Base-by-base conservation (phyloP, 352 stramenopile genomes). In the Phytophthora megakarya region DNA sequence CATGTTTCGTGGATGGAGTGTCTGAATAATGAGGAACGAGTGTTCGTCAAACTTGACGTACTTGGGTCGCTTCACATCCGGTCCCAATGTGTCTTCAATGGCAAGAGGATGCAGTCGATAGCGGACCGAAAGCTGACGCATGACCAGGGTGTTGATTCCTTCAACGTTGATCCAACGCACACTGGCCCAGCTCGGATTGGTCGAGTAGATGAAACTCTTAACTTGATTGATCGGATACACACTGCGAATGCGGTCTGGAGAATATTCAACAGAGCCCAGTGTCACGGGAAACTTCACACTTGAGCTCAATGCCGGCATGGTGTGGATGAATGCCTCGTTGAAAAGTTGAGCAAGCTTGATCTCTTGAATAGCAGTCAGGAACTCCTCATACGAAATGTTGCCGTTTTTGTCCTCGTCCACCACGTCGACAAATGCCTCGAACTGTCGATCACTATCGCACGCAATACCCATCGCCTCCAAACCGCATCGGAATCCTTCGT, bases 311-410 rank as follows among this genome's bases (percentile, higher is more conserved):
- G 51, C 19, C 11, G 70, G 69, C 61, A 70, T 66, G 0, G 89
- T 78, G 1, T 44, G 66, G 3, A 90, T 22, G 54, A 89, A 88
- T 11, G 72, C 58, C 6, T 81, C 70, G 23, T 77, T 85, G 55
- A 96, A 93, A 26, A 96, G 78, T 48, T 95, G 84, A 19, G 84
- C 86, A 23, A 95, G 68, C 68, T 95, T 96, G 47, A 96, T 91
- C 60, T 92, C 86, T 47, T 96, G 88, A 38, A 96, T 86, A 12
- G 86, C 84, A 11, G 76, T 72, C 61, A 92, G 72, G 63, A 96
- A 96, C 50, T 95, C 86, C 8, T 87, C 74, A 58, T 86, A 92
- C 28, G 82, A 90, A 51, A 96, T 95, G 30, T 75, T 68, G 32
- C 84, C 83, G 64, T 86, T 92, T 35, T 81, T 72, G 55, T 96